phyloP scores from a whole-genome alignment of 768 basidiomycete genomes.

The Boletellus sp. region DNA sequence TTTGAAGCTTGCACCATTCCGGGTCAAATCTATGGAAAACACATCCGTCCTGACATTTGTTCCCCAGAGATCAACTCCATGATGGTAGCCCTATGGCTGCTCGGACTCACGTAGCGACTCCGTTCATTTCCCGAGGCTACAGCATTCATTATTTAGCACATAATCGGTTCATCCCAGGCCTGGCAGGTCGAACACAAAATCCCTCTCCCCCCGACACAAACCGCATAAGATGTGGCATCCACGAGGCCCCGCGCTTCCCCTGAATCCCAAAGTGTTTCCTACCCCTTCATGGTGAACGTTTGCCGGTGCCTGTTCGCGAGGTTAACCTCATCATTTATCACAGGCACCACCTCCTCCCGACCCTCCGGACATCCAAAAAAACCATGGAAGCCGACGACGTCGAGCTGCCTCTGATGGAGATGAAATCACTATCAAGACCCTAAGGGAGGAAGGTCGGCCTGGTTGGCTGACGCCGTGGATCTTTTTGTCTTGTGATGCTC shows the following conservation, averaged over 20 bases:
- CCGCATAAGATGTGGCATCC: too few relatives aligned
- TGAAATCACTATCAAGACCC: neutral
- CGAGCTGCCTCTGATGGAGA: neutral
- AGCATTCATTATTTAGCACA: too few relatives aligned
- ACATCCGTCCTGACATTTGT: too few relatives aligned
- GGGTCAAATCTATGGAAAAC: too few relatives aligned
- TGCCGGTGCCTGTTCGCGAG: neutral
- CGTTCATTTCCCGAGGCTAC: too few relatives aligned
- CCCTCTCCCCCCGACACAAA: neutral
- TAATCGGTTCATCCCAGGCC: too few relatives aligned
- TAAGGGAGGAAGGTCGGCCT: neutral
- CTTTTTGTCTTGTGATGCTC: slow-evolving; percentile 4
- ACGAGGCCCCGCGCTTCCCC: neutral
- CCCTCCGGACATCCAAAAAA: neutral
- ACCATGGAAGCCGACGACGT: neutral
- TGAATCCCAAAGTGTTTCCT: neutral
- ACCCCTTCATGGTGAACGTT: neutral
- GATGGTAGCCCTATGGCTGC: too few relatives aligned
- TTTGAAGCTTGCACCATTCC: too few relatives aligned
- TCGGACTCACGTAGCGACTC: too few relatives aligned
- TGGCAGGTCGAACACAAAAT: too few relatives aligned
- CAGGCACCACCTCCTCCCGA: neutral
- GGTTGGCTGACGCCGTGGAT: slow-evolving; percentile 5
- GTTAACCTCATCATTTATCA: neutral
- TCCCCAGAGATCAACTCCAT: too few relatives aligned